Evolutionary conservation across 2,329 filamentous ascomycete genomes (phyloP).

Genomic region (Coniochaeta sp.): DNA sequence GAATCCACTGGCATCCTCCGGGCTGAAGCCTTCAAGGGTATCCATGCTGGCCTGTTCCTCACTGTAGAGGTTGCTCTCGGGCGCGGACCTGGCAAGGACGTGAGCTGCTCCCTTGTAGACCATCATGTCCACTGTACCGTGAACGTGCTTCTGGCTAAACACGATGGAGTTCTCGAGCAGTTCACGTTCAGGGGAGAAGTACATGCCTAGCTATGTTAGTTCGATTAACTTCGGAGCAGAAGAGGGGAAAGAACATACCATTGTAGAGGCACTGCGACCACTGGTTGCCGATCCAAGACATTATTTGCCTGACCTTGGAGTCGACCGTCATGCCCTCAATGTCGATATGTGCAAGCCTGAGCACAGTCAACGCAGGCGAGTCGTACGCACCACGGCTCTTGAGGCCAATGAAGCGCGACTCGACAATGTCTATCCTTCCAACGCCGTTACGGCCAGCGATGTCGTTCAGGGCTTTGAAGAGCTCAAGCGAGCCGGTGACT

Average conservation of each 20-base stretch:
- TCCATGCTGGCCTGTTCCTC: slow-evolving; percentile 39
- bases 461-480: slow-evolving; percentile 58
- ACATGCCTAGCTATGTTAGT: no score
- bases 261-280: no score
- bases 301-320: no score
- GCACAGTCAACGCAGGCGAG: no score
- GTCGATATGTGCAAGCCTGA: no score
- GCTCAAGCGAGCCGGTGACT: slow-evolving; percentile 55
- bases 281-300: no score
- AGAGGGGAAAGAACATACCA: no score
- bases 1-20: slow-evolving; percentile 39
- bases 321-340: no score
- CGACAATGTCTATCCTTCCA: slow-evolving; percentile 62
- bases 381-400: slow-evolving; percentile 81
- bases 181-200: no score
- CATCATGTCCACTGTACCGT: slow-evolving; percentile 10
- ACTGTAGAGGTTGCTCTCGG: slow-evolving; percentile 39
- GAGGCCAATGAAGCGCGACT: slow-evolving; percentile 22
- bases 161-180: slow-evolving; percentile 54
- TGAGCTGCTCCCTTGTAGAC: slow-evolving; percentile 32
- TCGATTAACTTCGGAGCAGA: no score
- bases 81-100: slow-evolving; percentile 32
- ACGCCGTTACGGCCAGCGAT: slow-evolving; percentile 57
- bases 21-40: slow-evolving; percentile 29
- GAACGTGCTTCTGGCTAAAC: slow-evolving; percentile 46